phyloP scores from a whole-genome alignment of 2,329 filamentous ascomycete genomes.

The Sodiomyces alkalinus region DNA sequence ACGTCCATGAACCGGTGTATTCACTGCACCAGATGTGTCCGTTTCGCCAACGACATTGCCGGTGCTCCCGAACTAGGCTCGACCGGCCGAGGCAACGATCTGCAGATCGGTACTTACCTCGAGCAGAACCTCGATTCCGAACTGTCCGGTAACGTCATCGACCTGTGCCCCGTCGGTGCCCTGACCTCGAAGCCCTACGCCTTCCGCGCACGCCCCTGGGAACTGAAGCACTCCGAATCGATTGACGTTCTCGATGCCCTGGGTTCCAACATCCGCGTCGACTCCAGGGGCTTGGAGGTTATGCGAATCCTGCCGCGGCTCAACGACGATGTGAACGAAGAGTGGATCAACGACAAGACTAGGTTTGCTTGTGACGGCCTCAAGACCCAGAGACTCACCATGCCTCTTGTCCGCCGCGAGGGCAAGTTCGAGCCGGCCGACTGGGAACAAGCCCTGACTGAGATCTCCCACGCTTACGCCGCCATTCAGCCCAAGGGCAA shows the following conservation, averaged over 20 bases:
- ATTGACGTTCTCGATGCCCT: conserved; percentile 88
- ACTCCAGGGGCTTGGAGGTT: conserved; percentile 85
- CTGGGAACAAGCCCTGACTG: conserved; percentile 89
- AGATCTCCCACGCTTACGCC: conserved; percentile 70
- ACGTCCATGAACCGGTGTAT: conserved; percentile 99
- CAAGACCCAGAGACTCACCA: conserved; percentile 89
- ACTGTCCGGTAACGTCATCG: conserved; percentile 92
- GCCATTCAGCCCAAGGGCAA: conserved; percentile 71
- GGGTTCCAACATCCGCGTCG: conserved; percentile 87
- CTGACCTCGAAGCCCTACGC: conserved; percentile 96
- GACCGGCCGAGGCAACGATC: conserved; percentile 85
- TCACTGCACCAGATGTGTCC: conserved; percentile 94
- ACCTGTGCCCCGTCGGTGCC: conserved; percentile 93
- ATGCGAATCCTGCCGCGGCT: conserved; percentile 87
- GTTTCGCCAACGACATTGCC: conserved; percentile 94
- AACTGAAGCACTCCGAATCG: conserved; percentile 89
- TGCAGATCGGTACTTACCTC: conserved; percentile 96
- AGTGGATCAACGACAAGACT: conserved; percentile 99
- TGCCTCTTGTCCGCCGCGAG: conserved; percentile 74
- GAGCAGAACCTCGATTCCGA: conserved; percentile 90
- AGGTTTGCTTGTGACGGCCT: conserved; percentile 93
- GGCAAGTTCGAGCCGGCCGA: conserved; percentile 84
- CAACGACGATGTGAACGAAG: conserved; percentile 97
- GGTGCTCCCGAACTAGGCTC: conserved; percentile 92
- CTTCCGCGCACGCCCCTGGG: conserved; percentile 93